phyloP scores from a whole-genome alignment of 2,329 filamentous ascomycete genomes.

The Aureobasidium sp. region DNA sequence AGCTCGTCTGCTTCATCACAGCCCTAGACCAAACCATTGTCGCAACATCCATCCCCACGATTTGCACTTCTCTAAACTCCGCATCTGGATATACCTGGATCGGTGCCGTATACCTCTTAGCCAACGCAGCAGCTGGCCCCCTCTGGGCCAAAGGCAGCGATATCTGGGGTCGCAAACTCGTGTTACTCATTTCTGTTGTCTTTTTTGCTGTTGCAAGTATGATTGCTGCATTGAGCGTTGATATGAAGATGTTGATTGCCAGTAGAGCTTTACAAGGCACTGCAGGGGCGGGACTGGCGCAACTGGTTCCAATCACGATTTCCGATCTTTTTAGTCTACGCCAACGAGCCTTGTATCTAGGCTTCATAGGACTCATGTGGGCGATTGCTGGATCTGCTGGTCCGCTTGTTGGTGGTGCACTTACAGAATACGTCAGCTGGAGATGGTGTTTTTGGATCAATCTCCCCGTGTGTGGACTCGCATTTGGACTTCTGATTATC shows the following conservation, averaged over 20 bases:
- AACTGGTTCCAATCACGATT: slow-evolving; percentile 58
- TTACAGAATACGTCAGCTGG: slow-evolving; percentile 41
- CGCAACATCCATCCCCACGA: slow-evolving; percentile 24
- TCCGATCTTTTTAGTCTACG: slow-evolving; percentile 61
- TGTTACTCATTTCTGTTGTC: slow-evolving; percentile 53
- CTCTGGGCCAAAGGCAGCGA: slow-evolving; percentile 60
- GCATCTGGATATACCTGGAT: slow-evolving; percentile 82
- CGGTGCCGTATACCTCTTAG: slow-evolving; percentile 52
- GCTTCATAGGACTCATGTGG: slow-evolving; percentile 60
- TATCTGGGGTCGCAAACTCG: slow-evolving; percentile 64
- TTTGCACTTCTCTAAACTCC: slow-evolving; percentile 69
- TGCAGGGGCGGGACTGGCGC: slow-evolving; percentile 59
- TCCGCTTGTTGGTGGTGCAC: slow-evolving; percentile 51
- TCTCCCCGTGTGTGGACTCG: slow-evolving; percentile 53
- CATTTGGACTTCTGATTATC: slow-evolving; percentile 55
- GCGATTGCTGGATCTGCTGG: slow-evolving; percentile 59
- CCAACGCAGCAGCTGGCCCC: slow-evolving; percentile 27
- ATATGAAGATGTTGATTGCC: slow-evolving; percentile 59
- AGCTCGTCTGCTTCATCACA: slow-evolving; percentile 18
- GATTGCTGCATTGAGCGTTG: slow-evolving; percentile 52
- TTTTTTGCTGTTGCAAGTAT: slow-evolving; percentile 58
- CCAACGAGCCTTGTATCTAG: slow-evolving; percentile 48
- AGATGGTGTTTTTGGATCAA: slow-evolving; percentile 57
- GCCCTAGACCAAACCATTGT: slow-evolving; percentile 37
- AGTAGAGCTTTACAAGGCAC: slow-evolving; percentile 61